Conservation (phyloP, 805 yeast genomes). For the Metschnikowia kunwiensis region DNA sequence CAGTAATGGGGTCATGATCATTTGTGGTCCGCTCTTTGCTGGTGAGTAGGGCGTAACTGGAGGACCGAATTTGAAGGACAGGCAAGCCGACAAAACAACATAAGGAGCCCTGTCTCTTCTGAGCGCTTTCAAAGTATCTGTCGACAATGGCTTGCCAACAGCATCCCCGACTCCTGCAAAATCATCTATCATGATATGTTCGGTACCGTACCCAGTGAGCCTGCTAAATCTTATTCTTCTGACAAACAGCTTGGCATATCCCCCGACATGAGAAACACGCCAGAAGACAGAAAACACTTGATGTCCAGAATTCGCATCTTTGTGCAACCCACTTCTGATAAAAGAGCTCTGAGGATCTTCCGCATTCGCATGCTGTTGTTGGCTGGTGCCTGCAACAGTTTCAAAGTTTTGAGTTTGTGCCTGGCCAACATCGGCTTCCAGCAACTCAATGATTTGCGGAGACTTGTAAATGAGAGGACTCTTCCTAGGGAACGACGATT, state of each 20-base stretch:
- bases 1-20: slow-evolving; percentile 8
- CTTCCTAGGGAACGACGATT: slow-evolving; percentile 4
- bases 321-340: neutral
- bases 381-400: slow-evolving; percentile 1
- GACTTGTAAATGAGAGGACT: slow-evolving; percentile 5
- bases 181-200: neutral
- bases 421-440: neutral
- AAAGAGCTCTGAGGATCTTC: neutral
- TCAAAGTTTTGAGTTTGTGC: neutral
- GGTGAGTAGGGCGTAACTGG: slow-evolving; percentile 10
- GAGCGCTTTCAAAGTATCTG: slow-evolving; percentile 4
- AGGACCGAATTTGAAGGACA: slow-evolving; percentile 10
- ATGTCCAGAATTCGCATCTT: neutral
- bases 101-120: slow-evolving; percentile 1
- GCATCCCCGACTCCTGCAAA: neutral
- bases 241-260: neutral
- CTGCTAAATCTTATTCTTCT: neutral
- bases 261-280: neutral
- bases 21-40: slow-evolving; percentile 3
- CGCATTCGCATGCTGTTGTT: neutral
- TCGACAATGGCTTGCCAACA: neutral
- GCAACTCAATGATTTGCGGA: slow-evolving; percentile 6
- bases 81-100: slow-evolving; percentile 7
- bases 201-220: neutral
- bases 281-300: neutral